Evolutionary conservation across 352 stramenopile genomes (phyloP).

Genomic region (Globisporangium camurandrum): DNA sequence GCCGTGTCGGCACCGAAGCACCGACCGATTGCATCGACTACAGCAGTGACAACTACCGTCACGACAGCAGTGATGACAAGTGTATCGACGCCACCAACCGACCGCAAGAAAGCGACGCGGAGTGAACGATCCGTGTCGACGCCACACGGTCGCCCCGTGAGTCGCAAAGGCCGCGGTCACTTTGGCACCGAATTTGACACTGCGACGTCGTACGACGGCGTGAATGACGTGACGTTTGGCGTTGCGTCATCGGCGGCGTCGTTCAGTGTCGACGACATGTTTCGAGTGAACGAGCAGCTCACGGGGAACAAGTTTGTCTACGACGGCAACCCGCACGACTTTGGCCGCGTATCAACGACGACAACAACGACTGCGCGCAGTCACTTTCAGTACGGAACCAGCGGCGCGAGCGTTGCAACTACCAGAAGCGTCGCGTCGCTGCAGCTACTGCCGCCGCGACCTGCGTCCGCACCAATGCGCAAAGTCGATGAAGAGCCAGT

Average conservation of each 20-base stretch:
- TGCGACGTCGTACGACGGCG: slow-evolving; percentile 70
- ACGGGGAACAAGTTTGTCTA: slow-evolving; percentile 91
- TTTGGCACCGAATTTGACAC: slow-evolving; percentile 82
- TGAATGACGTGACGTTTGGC: slow-evolving; percentile 88
- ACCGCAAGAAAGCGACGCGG: slow-evolving; percentile 28
- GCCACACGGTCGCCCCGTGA: slow-evolving; percentile 40
- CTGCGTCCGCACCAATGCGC: slow-evolving; percentile 33
- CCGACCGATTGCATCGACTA: slow-evolving; percentile 32
- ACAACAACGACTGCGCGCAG: slow-evolving; percentile 1
- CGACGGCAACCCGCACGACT: slow-evolving; percentile 93
- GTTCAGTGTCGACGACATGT: slow-evolving; percentile 95
- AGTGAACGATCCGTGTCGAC: slow-evolving; percentile 66
- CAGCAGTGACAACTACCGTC: slow-evolving; percentile 25
- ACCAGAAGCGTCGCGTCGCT: slow-evolving; percentile 26
- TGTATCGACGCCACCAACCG: slow-evolving; percentile 7
- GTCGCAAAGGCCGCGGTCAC: slow-evolving; percentile 49
- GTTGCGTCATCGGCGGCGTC: slow-evolving; percentile 43
- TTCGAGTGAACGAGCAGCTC: slow-evolving; percentile 89
- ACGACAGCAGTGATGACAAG: slow-evolving; percentile 4
- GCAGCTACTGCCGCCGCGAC: slow-evolving; percentile 32
- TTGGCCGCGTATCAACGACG: slow-evolving; percentile 36
- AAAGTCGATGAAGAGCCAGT: slow-evolving; percentile 39
- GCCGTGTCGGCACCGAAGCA: slow-evolving; percentile 73
- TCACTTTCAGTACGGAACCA: no score
- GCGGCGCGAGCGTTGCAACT: slow-evolving; percentile 42